Evolutionary conservation across 2,329 filamentous ascomycete species (phyloP).

Genomic region (Monosporascus sp.): DNA sequence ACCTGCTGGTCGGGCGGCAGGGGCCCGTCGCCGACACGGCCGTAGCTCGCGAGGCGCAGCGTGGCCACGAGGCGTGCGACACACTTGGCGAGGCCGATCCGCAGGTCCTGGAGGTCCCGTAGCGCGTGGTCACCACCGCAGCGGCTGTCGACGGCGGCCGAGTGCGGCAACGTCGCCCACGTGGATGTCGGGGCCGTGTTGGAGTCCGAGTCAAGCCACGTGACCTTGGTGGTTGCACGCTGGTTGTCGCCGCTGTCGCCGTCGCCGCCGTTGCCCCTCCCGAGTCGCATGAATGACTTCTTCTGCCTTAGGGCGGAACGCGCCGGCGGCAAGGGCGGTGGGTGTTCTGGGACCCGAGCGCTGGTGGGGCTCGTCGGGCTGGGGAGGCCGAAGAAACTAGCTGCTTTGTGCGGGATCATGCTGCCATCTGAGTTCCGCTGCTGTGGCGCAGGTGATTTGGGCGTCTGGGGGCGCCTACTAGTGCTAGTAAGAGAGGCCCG

Average conservation of each 20-base stretch:
- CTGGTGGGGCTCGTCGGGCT: slow-evolving; percentile 4
- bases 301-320: slow-evolving; percentile 3
- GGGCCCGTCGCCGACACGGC: slow-evolving; percentile 3
- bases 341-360: too few relatives aligned
- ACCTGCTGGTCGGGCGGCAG: slow-evolving; percentile 5
- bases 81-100: slow-evolving; percentile 44
- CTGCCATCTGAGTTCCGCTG: slow-evolving; percentile 12
- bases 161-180: background rate
- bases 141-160: background rate
- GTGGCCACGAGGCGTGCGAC: slow-evolving; percentile 46
- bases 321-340: slow-evolving; percentile 6
- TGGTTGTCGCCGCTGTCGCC: slow-evolving; percentile 4
- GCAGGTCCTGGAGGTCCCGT: slow-evolving; percentile 35
- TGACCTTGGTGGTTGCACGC: background rate
- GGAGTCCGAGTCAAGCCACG: background rate
- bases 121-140: slow-evolving; percentile 6
- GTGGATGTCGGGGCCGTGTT: slow-evolving; percentile 3
- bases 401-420: slow-evolving; percentile 38
- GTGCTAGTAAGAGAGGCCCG: slow-evolving; percentile 12
- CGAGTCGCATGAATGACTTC: slow-evolving; percentile 9
- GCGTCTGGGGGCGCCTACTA: slow-evolving; percentile 3
- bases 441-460: slow-evolving; percentile 16
- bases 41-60: slow-evolving; percentile 25
- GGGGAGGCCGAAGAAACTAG: slow-evolving; percentile 42
- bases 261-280: background rate